Evolutionary conservation across 1,139 yeast genomes (phyloP).

Genomic region (Hansenula sp.): DNA sequence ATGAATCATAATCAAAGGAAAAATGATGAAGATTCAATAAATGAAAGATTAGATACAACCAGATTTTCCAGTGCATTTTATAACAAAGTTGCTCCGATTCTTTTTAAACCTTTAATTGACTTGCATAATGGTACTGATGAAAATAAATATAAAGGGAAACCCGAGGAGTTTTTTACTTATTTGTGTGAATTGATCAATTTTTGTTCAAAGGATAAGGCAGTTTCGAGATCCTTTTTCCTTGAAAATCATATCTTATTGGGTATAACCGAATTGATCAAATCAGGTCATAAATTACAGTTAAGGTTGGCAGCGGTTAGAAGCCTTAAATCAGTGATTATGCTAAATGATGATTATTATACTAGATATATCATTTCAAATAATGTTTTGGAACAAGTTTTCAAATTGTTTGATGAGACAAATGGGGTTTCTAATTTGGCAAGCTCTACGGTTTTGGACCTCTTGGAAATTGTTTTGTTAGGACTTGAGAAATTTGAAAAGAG

Average conservation of each 20-base stretch:
- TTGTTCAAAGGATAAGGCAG: conserved; percentile 49
- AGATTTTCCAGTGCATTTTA: conserved; percentile 63
- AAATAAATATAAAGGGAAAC: conserved; percentile 12
- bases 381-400: conserved; percentile 48
- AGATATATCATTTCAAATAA: conserved; percentile 54
- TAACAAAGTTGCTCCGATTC: conserved; percentile 50
- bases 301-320: conserved; percentile 67
- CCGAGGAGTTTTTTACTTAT: conserved; percentile 49
- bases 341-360: conserved; percentile 60
- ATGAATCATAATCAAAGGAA: conserved; percentile 1
- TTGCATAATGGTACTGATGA: conserved; percentile 19
- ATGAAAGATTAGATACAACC: conserved; percentile 40
- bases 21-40: conserved; percentile 23
- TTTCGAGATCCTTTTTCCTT: conserved; percentile 59
- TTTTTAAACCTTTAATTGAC: conserved; percentile 49
- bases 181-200: conserved; percentile 68
- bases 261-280: conserved; percentile 40
- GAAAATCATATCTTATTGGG: conserved; percentile 54
- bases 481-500: conserved; percentile 24
- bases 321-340: conserved; percentile 50
- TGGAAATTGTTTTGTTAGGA: conserved; percentile 45
- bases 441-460: conserved; percentile 72
- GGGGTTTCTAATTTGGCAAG: conserved; percentile 61
- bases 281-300: conserved; percentile 41
- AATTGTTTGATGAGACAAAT: conserved; percentile 46